Evolutionary conservation across 1,139 yeast species (phyloP).

Genomic region (Yamadazyma friedrichii): DNA sequence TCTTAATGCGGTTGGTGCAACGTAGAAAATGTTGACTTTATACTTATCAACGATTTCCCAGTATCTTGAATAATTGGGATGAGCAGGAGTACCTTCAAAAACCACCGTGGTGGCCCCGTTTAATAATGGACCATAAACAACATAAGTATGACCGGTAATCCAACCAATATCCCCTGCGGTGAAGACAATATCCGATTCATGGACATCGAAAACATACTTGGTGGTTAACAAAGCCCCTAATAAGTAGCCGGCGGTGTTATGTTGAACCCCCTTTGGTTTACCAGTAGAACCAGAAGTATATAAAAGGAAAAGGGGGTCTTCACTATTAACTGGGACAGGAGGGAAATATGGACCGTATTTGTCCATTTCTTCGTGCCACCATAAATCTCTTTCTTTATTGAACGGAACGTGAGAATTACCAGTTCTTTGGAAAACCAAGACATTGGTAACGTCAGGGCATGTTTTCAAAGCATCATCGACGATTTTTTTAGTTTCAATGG

Average conservation of each 20-base stretch:
- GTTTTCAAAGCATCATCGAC: conserved; percentile 77
- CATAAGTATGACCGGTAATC: conserved; percentile 87
- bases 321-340: conserved; percentile 58
- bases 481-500: conserved; percentile 77
- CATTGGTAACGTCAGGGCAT: conserved; percentile 67
- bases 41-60: conserved; percentile 82
- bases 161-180: conserved; percentile 90
- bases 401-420: conserved; percentile 68
- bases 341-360: conserved; percentile 66
- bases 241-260: conserved; percentile 77
- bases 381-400: conserved; percentile 61
- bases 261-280: conserved; percentile 69
- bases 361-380: conserved; percentile 77
- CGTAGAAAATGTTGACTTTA: conserved; percentile 80
- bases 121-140: conserved; percentile 76
- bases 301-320: conserved; percentile 62
- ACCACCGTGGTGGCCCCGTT: conserved; percentile 81
- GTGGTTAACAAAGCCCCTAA: conserved; percentile 70
- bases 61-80: conserved; percentile 75
- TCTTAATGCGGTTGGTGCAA: conserved; percentile 88
- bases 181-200: conserved; percentile 67
- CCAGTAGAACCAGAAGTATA: conserved; percentile 73
- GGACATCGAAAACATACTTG: conserved; percentile 75
- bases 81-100: conserved; percentile 85
- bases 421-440: conserved; percentile 71